phyloP scores from a whole-genome alignment of 129 eudicot species.

The Silybum marianum region DNA sequence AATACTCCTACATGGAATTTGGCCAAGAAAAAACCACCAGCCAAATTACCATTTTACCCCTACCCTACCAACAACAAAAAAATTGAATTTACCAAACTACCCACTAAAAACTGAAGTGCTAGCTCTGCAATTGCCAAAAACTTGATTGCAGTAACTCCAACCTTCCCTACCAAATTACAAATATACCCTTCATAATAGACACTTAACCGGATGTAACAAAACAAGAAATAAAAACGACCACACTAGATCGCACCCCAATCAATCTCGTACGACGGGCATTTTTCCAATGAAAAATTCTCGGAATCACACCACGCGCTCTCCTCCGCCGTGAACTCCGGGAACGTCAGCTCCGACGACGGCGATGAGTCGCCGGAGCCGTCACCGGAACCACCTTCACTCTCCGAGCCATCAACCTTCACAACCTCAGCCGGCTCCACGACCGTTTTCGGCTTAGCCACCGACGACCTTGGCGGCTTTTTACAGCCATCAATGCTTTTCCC shows the following conservation, averaged over 20 bases:
- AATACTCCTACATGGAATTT: slow-evolving; percentile 5
- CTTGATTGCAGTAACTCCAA: slow-evolving; percentile 47
- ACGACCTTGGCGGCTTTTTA: slow-evolving; percentile 20
- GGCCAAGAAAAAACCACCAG: slow-evolving; percentile 28
- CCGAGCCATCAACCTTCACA: slow-evolving; percentile 36
- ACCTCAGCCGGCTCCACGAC: slow-evolving; percentile 5
- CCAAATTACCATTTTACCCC: slow-evolving; percentile 15
- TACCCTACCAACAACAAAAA: not conserved
- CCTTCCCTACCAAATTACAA: slow-evolving; percentile 15
- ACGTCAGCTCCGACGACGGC: slow-evolving; percentile 51
- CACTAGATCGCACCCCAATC: slow-evolving; percentile 52
- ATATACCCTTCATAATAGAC: slow-evolving; percentile 12
- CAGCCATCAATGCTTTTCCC: slow-evolving; percentile 47
- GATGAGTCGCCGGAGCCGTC: slow-evolving; percentile 45
- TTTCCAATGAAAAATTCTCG: slow-evolving; percentile 45
- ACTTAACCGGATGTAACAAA: slow-evolving; percentile 4
- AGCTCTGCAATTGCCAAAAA: slow-evolving; percentile 73
- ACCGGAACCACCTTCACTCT: slow-evolving; percentile 38
- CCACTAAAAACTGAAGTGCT: not conserved
- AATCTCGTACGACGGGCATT: slow-evolving; percentile 66
- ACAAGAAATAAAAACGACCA: not conserved
- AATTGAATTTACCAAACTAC: slow-evolving; percentile 12
- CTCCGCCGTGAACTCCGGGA: slow-evolving; percentile 53
- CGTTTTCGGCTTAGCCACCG: slow-evolving; percentile 1
- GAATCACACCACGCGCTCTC: slow-evolving; percentile 37